Evolutionary conservation across 2,329 filamentous ascomycete genomes (phyloP), one percentile per base, ranked within the genome.

Genomic region (Penicillium sp.): DNA sequence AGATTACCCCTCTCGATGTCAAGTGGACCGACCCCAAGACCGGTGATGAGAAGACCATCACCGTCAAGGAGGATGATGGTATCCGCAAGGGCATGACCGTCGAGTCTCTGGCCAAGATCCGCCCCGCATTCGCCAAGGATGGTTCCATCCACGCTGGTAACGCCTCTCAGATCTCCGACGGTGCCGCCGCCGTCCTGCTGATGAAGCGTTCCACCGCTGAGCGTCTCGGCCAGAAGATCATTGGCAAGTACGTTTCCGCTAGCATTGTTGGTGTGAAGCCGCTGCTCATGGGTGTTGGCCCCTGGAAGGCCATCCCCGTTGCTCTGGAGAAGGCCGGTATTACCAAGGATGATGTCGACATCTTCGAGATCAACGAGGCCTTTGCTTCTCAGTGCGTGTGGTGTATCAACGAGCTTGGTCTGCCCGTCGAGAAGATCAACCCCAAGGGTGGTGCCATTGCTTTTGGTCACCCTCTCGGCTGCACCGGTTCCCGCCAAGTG

Each of bases 321-420:
- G 93, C 91, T 4, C 87, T 97, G 55, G 84, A 90, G 73, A 93
- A 95, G 75, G 90, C 93, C 0, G 92, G 93, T 58, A 87, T 99
- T 68, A 82, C 81, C 73, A 91, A 88, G 77, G 89, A 96, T 56
- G 93, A 98, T 66, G 91, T 99, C 29, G 95, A 98, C 74, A 93
- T 98, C 71, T 98, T 86, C 71, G 95, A 99, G 85, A 97, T 99
- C 84, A 99, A 99, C 82, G 95, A 99, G 84, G 95, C 95, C 1
- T 99, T 99, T 76, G 95, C 95, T 31, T 90, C 87, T 62, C 93
- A 98, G 83, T 96, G 91, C 77, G 77, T 98, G 65, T 98, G 90
- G 90, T 97, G 92, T 76, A 86, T 90, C 62, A 90, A 95, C 70
- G 88, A 97, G 81, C 85, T 99, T 22, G 89, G 88, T 45, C 79